Percentiles rank a stretch among this genome's conserved stretches.
Evolutionary conservation across 164 flowering plant genomes (phyloP).

Genomic region (Stephania japonica): DNA sequence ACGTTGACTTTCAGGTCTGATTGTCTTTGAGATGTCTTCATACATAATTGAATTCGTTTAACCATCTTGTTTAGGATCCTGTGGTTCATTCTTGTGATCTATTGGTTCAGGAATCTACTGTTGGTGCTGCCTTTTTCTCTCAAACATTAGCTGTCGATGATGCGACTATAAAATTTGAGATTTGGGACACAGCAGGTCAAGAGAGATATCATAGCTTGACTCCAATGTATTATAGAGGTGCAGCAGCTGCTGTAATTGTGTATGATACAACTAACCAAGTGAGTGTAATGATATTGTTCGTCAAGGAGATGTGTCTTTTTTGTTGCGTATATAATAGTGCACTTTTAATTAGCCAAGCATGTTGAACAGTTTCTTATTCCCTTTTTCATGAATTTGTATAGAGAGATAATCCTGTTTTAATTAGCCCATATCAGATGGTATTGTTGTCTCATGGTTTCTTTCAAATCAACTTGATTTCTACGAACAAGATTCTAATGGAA

Average conservation of each 20-base stretch:
- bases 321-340: neutral
- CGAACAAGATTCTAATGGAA: neutral
- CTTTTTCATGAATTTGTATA: neutral
- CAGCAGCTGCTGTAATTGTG: conserved; percentile 2
- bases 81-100: neutral
- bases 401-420: neutral
- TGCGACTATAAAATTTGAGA: neutral
- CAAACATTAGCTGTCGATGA: conserved; percentile 1
- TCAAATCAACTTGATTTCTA: neutral
- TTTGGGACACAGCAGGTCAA: conserved; percentile 1
- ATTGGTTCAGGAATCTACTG: neutral
- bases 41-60: neutral
- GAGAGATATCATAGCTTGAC: conserved; percentile 4
- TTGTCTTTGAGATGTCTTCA: neutral
- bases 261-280: neutral
- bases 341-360: neutral
- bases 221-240: conserved; percentile 4
- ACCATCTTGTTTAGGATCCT: neutral
- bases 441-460: neutral
- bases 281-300: neutral
- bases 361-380: neutral
- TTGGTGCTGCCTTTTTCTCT: neutral
- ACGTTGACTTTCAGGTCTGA: neutral
- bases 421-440: neutral
- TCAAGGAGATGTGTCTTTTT: neutral